Base-by-base conservation (phyloP, 495 filamentous ascomycete genomes). In the Daldinia concentrica region DNA sequence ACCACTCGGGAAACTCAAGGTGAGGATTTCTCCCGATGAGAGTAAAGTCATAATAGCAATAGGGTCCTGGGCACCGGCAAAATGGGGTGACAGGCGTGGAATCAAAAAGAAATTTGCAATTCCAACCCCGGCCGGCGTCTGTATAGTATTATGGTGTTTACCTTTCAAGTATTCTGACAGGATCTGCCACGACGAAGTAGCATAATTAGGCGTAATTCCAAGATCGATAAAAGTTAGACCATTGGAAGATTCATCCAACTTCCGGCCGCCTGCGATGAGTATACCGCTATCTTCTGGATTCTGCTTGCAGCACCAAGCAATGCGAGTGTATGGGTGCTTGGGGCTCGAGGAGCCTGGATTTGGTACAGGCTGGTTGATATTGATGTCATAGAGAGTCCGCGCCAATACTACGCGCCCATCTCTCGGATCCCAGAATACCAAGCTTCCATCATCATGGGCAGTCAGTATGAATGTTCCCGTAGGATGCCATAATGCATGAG, bases 371-470 rank as follows among this genome's bases (percentile, higher is more conserved):
- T 83, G 80, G 30, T 97, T 85, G 41, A 99, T 79, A 73, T 92
- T 87, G 2, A 85, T 86, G 48, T 90, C 87, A 68, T 91, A 86
- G 24, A 97, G 79, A 4, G 92, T 96, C 69, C 96, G 83, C 11
- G 94, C 93, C 83, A 93, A 87, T 14, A 99, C 82, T 30, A 95
- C 84, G 50, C 93, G 89, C 8, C 94, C 95, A 75, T 98, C 96
- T 70, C 93, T 96, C 2, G 91, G 82, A 82, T 98, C 96, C 96
- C 96, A 99, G 57, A 98, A 88, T 0, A 95, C 95, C 34, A 99
- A 76, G 66, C 90, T 95, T 3, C 90, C 90, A 76, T 98, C 95
- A 68, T 98, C 94, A 73, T 98, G 91, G 11, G 91, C 90, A 0
- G 92, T 97, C 59, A 94, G 77, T 41, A 98, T 79, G 73, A 98